Percentiles rank a stretch among this genome's conserved stretches.
Conservation (phyloP, 768 basidiomycete species). For the Exsudoporus frostii region DNA sequence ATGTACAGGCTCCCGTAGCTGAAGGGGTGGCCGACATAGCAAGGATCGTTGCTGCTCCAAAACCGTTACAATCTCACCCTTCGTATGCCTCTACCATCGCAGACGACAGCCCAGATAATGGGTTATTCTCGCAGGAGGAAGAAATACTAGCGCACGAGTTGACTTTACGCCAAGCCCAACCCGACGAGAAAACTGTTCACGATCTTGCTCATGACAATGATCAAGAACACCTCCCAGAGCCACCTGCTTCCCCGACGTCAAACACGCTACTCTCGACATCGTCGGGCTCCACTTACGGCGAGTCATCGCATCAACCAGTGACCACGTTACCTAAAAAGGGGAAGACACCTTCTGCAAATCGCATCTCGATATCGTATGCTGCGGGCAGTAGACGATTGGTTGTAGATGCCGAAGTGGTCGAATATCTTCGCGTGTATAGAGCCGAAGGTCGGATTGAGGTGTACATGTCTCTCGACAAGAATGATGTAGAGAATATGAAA, state of each 20-base stretch:
- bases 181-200: slow-evolving; percentile 18
- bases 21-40: background rate
- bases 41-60: slow-evolving; percentile 11
- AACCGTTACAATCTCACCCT: slow-evolving; percentile 40
- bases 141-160: slow-evolving; percentile 18
- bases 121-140: slow-evolving; percentile 28
- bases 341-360: slow-evolving; percentile 68
- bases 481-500: slow-evolving; percentile 54
- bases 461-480: slow-evolving; percentile 53
- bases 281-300: slow-evolving; percentile 43
- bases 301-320: slow-evolving; percentile 36
- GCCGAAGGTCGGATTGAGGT: slow-evolving; percentile 87
- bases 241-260: slow-evolving; percentile 54
- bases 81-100: slow-evolving; percentile 54
- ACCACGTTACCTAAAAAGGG: slow-evolving; percentile 31
- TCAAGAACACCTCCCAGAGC: slow-evolving; percentile 54
- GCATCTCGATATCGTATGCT: slow-evolving; percentile 94
- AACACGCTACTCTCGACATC: slow-evolving; percentile 41
- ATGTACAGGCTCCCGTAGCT: slow-evolving; percentile 38
- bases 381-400: slow-evolving; percentile 83
- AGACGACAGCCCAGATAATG: slow-evolving; percentile 40
- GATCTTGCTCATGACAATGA: slow-evolving; percentile 19
- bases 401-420: slow-evolving; percentile 84
- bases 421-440: slow-evolving; percentile 75
- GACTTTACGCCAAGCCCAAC: slow-evolving; percentile 14